A percentile compares a stretch with the other conserved stretches of the same genome.
Conservation (phyloP, 1,284 basidiomycete genomes). For the Pisolithus thermaeus region DNA sequence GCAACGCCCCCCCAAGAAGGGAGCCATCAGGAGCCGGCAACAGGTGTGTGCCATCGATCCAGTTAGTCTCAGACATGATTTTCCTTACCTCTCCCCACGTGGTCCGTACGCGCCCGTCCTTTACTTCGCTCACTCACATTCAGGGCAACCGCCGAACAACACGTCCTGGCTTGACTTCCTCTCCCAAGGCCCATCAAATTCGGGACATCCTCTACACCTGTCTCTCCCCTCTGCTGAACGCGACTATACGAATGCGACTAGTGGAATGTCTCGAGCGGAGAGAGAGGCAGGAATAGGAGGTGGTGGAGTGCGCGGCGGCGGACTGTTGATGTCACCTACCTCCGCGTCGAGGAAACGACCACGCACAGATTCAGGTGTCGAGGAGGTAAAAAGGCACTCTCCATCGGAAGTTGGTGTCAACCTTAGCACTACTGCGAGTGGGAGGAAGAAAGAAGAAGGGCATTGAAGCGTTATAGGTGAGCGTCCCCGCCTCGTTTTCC, state of each 20-base stretch:
- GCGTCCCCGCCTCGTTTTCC: background rate
- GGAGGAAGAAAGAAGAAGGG: slow-evolving; percentile 20
- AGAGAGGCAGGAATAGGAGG: slow-evolving; percentile 22
- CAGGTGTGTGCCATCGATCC: background rate
- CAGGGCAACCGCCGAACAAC: background rate
- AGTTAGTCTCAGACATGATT: background rate
- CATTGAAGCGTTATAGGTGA: background rate
- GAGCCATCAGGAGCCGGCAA: slow-evolving; percentile 24
- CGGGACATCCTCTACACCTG: slow-evolving; percentile 22
- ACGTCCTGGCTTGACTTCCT: background rate
- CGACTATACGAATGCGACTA: background rate
- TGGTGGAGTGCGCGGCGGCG: slow-evolving; percentile 4
- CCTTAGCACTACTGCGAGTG: background rate
- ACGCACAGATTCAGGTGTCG: slow-evolving; percentile 17
- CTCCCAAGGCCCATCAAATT: slow-evolving; percentile 17
- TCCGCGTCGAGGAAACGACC: slow-evolving; percentile 14
- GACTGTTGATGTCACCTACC: slow-evolving; percentile 15
- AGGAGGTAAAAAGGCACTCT: slow-evolving; percentile 18
- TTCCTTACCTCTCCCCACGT: too few species aligned
- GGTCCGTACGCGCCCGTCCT: background rate
- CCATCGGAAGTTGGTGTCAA: slow-evolving; percentile 13
- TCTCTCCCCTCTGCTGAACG: background rate
- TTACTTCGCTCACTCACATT: background rate
- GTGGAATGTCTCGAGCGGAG: slow-evolving; percentile 14
- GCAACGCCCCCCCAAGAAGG: slow-evolving; percentile 1